Percentiles rank a stretch among this genome's conserved stretches.
Conservation (phyloP, 768 basidiomycete species). For the Tephrocybe sp. region DNA sequence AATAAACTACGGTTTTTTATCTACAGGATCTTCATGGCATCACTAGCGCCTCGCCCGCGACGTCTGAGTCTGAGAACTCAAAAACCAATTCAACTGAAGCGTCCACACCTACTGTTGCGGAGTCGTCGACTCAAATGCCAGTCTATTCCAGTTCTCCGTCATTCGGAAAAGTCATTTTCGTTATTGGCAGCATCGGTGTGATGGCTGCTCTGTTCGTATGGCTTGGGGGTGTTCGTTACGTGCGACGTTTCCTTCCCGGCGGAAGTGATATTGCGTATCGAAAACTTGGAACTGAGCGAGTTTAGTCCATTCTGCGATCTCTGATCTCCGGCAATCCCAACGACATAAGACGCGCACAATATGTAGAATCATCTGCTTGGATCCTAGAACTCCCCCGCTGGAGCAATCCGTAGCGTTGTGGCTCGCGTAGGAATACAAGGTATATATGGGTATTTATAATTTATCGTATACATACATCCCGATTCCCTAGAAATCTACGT, state of each 20-base stretch:
- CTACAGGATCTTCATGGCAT: constrained; percentile 40
- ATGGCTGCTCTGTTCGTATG: constrained; percentile 46
- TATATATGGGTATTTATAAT: background rate
- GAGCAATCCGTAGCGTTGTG: too few species aligned
- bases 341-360: too few species aligned
- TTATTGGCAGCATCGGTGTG: constrained; percentile 45
- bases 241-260: constrained; percentile 40
- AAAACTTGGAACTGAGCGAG: constrained; percentile 37
- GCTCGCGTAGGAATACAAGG: background rate
- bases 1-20: constrained; percentile 55
- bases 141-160: constrained; percentile 13
- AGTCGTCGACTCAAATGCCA: constrained; percentile 14
- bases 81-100: constrained; percentile 6
- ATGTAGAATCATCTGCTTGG: too few species aligned
- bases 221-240: constrained; percentile 52
- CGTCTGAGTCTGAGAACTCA: constrained; percentile 13
- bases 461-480: background rate
- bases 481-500: background rate
- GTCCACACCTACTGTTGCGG: background rate
- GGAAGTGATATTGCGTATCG: constrained; percentile 39
- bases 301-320: too few species aligned
- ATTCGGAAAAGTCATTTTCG: constrained; percentile 34
- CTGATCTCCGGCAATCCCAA: too few species aligned
- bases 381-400: too few species aligned
- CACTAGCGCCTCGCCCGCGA: constrained; percentile 16